phyloP scores from a whole-genome alignment of 495 filamentous ascomycete genomes.

The Penicillium daleae region DNA sequence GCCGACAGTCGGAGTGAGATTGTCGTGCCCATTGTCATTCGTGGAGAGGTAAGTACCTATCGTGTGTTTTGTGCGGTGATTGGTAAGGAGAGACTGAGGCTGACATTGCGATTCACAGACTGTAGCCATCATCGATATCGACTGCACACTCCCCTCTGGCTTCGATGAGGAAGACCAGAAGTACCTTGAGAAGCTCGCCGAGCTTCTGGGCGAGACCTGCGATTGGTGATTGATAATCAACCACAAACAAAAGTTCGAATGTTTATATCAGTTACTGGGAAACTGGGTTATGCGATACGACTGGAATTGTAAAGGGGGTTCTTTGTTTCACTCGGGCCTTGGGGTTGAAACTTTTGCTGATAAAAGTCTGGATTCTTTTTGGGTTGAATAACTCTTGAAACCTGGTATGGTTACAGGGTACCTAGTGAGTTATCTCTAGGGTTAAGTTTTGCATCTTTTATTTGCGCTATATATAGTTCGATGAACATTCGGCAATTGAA shows the following conservation, averaged over 20 bases:
- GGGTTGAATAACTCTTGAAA: background rate
- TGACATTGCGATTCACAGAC: constrained; percentile 46
- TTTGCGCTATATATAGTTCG: background rate
- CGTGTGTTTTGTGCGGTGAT: background rate
- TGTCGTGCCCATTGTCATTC: constrained; percentile 76
- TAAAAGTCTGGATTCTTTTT: constrained; percentile 9
- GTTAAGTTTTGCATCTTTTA: background rate
- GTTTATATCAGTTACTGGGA: constrained; percentile 6
- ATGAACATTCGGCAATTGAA: background rate
- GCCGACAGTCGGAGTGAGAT: constrained; percentile 83
- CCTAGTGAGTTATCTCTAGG: background rate
- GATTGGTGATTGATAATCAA: constrained; percentile 62
- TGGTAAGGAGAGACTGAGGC: background rate
- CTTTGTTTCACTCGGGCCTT: background rate
- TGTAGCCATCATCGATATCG: constrained; percentile 89
- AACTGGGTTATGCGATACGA: constrained; percentile 18
- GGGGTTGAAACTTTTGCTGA: background rate
- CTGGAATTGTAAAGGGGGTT: constrained; percentile 2
- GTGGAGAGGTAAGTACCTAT: constrained; percentile 54
- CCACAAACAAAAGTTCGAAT: background rate
- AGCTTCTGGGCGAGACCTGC: constrained; percentile 65
- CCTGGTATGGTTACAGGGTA: constrained; percentile 15
- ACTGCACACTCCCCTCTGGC: constrained; percentile 70
- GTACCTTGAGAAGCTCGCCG: constrained; percentile 71
- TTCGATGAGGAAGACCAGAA: constrained; percentile 77